phyloP scores from a whole-genome alignment of 1,284 basidiomycete genomes.

The Ustilago vetiveriae region DNA sequence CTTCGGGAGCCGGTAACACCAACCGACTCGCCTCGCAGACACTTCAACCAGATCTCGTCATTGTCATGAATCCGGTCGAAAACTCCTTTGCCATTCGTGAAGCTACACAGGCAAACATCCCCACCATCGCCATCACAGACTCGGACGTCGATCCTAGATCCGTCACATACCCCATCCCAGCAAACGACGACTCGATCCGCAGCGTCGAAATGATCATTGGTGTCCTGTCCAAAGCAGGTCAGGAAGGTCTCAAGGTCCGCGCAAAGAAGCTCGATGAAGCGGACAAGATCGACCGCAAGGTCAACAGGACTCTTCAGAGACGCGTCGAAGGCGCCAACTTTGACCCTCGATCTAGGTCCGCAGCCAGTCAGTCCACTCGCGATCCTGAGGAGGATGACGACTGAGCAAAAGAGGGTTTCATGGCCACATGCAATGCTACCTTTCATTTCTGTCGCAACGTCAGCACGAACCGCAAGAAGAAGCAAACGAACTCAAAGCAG shows the following conservation, averaged over 20 bases:
- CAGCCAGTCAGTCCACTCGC: conserved; percentile 2
- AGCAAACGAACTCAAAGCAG: too few species aligned
- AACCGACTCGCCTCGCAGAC: conserved; percentile 71
- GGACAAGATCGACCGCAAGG: conserved; percentile 53
- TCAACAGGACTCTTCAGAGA: conserved; percentile 23
- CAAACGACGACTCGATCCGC: conserved; percentile 92
- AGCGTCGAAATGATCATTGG: conserved; percentile 90
- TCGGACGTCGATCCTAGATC: conserved; percentile 94
- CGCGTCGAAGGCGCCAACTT: conserved; percentile 35
- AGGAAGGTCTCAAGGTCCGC: conserved; percentile 58
- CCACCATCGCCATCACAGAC: conserved; percentile 79
- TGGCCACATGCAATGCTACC: conserved; percentile 2
- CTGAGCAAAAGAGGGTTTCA: neutral
- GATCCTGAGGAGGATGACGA: conserved; percentile 12
- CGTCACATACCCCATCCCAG: conserved; percentile 97
- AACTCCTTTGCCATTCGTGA: conserved; percentile 73
- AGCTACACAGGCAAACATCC: conserved; percentile 68
- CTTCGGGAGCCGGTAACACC: conserved; percentile 34
- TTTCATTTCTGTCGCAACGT: too few species aligned
- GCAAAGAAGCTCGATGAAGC: conserved; percentile 50
- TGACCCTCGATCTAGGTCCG: conserved; percentile 29
- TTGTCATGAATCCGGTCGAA: conserved; percentile 86
- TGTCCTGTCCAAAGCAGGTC: conserved; percentile 87
- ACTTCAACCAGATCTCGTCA: conserved; percentile 83
- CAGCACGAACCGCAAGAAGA: too few species aligned